Evolutionary conservation across 2,329 filamentous ascomycete genomes (phyloP), one percentile per base, ranked within the genome.

Genomic region (Aspergillus tamarii): DNA sequence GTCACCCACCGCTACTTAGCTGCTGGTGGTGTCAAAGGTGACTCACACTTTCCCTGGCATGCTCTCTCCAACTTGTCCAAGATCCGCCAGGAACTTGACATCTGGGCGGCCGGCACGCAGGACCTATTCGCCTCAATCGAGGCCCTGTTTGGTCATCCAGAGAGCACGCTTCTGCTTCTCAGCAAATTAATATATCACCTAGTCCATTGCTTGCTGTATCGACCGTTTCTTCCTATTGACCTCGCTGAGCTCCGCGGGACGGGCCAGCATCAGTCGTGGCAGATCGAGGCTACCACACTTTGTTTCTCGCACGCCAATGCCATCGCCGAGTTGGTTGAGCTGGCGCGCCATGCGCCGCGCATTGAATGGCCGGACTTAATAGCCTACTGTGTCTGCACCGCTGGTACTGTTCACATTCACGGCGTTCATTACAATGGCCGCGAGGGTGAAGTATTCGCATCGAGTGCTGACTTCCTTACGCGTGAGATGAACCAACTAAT

Each of bases 11-110:
- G 89, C 64, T 96, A 96, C 76, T 84, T 96, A 57, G 91, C 92
- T 10, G 90, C 91, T 2, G 93, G 92, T 8, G 93, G 93, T 39
- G 91, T 95, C 61, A 95, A 94, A 78, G 92, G 92, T 34, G 92
- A 96, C 73, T 93, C 92, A 0, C 92, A 96, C 76, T 96, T 96
- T 68, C 93, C 93, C 11, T 96, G 93, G 93, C 92, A 96, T 74
- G 89, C 91, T 1, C 84, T 94, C 23, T 96, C 93, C 7, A 94
- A 91, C 65, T 83, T 96, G 2, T 95, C 92, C 59, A 93, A 93
- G 73, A 95, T 96, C 67, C 87, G 92, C 34, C 91, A 94, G 67
- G 91, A 95, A 71, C 83, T 96, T 28, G 92, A 96, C 73, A 86
- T 91, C 36, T 96, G 93, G 93, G 91, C 91, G 1, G 89, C 91